These are phyloP conservation scores for Globisporangium sylvaticum DNA, from an alignment of 352 stramenopile genomes.

Conservation along the genomic window DNA sequence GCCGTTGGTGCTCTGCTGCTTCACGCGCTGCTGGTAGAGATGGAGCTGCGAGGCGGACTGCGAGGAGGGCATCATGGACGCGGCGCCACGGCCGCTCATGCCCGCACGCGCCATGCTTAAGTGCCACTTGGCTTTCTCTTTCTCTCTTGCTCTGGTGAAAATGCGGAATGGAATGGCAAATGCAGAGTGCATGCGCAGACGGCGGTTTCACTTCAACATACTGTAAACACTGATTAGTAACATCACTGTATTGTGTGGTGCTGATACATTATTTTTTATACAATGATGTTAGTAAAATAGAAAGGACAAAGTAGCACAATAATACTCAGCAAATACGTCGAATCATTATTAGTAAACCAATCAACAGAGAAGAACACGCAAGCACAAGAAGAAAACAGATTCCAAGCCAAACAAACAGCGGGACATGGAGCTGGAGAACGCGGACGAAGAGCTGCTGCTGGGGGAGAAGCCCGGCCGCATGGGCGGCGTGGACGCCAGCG, in stretches of 20 bases:
- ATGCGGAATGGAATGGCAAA: neutral
- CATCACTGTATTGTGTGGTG: no score
- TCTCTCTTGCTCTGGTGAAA: neutral
- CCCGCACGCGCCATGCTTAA: slow-evolving; percentile 3
- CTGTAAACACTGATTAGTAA: no score
- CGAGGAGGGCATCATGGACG: neutral
- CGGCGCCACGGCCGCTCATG: slow-evolving; percentile 2
- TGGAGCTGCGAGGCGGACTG: slow-evolving; percentile 2
- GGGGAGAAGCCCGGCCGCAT: slow-evolving; percentile 33
- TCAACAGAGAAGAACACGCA: neutral
- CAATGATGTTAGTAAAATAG: no score
- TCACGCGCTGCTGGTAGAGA: neutral
- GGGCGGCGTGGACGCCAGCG: slow-evolving; percentile 13
- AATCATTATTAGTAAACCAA: no score
- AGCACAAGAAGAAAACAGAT: neutral
- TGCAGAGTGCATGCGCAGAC: no score
- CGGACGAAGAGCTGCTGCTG: slow-evolving; percentile 57
- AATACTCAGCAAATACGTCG: no score
- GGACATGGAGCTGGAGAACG: slow-evolving; percentile 57
- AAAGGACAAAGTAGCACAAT: no score
- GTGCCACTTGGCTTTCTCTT: neutral
- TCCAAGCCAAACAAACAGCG: neutral
- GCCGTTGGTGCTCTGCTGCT: slow-evolving; percentile 4
- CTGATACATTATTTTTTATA: no score
- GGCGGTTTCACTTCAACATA: slow-evolving; percentile 2